Evolutionary conservation across 1,284 basidiomycete genomes (phyloP), one percentile per base, ranked within the genome.

Genomic region (Coniophora puteana): DNA sequence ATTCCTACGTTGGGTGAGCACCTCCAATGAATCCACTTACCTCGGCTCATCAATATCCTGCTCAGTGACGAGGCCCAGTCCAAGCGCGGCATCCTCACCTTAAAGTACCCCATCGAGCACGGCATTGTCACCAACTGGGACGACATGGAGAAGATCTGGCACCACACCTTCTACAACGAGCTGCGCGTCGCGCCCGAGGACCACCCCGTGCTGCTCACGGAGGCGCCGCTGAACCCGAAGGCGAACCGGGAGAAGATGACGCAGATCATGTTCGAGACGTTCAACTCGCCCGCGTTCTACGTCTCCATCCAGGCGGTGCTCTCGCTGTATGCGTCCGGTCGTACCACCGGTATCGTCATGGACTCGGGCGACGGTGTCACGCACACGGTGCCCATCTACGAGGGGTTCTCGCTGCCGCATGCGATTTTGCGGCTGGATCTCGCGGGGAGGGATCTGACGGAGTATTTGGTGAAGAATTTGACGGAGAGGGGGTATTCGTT

Each of bases 251-350:
- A 95, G 74, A 93, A 93, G 79, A 93, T 93, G 90, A 93, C 90
- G 48, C 90, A 93, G 71, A 93, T 93, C 76, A 93, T 93, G 89
- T 95, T 95, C 67, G 91, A 95, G 77, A 94, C 91, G 34, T 94
- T 95, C 81, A 94, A 93, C 69, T 82, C 80, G 4, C 91, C 91
- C 42, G 91, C 91, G 13, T 93, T 94, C 77, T 93, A 93, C 74
- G 90, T 93, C 53, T 79, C 88, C 44, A 93, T 93, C 67, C 92
- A 94, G 72, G 91, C 91, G 63, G 91, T 93, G 43, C 78, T 95
- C 30, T 93, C 90, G 27, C 78, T 94, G 41, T 94, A 93, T 69
- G 90, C 92, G 25, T 94, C 90, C 45, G 92, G 92, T 71, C 88
- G 91, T 69, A 82, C 80, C 27, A 94, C 91, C 37, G 91, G 90